A percentile compares a stretch with the other conserved stretches of the same genome.
These are phyloP conservation scores for Fusarium mexicanum DNA, from an alignment of 2,329 filamentous ascomycete species.

Conservation along the genomic window DNA sequence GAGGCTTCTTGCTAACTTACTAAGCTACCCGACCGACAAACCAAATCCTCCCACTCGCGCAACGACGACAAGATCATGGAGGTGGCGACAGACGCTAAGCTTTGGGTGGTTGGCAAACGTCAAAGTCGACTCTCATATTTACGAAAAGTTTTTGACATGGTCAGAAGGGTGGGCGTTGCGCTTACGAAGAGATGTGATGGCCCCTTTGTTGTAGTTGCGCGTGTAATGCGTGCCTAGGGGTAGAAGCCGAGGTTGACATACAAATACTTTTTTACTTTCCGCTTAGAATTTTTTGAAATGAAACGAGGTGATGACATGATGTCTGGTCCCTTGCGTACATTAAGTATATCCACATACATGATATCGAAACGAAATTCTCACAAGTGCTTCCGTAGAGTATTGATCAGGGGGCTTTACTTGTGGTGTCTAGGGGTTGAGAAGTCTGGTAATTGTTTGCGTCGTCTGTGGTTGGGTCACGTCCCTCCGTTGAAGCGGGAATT, in stretches of 20 bases:
- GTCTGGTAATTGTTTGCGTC: not conserved
- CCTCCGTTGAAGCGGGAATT: not conserved
- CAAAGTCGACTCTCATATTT: conserved; percentile 64
- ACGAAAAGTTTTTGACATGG: conserved; percentile 66
- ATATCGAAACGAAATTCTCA: not conserved
- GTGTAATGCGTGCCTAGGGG: conserved; percentile 60
- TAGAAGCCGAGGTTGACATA: conserved; percentile 66
- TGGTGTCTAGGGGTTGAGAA: not conserved
- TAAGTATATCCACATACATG: not conserved
- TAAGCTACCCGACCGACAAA: conserved; percentile 47
- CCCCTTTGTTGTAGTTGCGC: conserved; percentile 62
- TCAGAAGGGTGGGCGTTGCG: conserved; percentile 62
- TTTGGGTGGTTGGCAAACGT: conserved; percentile 58
- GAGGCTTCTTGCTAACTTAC: conserved; percentile 35
- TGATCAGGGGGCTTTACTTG: not conserved
- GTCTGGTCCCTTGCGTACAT: not conserved
- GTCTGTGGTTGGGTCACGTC: not conserved
- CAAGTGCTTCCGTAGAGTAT: not conserved
- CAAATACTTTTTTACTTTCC: conserved; percentile 60
- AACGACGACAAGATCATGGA: conserved; percentile 56
- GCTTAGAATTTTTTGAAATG: conserved; percentile 49
- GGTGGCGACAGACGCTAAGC: conserved; percentile 56
- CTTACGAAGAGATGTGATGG: conserved; percentile 59
- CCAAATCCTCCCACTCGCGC: conserved; percentile 48
- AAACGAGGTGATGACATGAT: conserved; percentile 42